Evolutionary conservation across 2,329 filamentous ascomycete species (phyloP), one percentile per base, ranked within the genome.

Genomic region (Sclerotinia borealis): DNA sequence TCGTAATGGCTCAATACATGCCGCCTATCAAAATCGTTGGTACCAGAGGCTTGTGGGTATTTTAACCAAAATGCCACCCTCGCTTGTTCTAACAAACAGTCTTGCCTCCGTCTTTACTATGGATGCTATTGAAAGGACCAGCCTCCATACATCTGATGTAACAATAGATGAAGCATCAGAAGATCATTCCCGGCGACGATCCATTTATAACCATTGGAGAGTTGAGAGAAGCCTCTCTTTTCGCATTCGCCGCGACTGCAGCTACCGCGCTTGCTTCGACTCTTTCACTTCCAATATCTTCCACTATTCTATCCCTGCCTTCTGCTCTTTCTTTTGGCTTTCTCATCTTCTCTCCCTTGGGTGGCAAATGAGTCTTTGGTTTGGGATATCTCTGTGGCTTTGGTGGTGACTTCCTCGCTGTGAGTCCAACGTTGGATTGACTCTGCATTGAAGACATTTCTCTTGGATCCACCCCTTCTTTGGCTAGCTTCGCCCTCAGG

Each of bases 401-500:
- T 4, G 9, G 19, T 8, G 19, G 47, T 22, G 19, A 22, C 17
- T 9, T 19, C 31, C 27, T 19, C 8, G n/a, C n/a, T n/a, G n/a
- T n/a, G n/a, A n/a, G n/a, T n/a, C n/a, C n/a, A n/a, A n/a, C n/a
- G 9, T 7, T 15, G 22, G 48, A 17, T 15, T 25, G 11, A 50
- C 10, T 50, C 15, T 50, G 27, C 15, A 27, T 50, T 6, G 22
- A 22, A 11, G 31, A 8, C 27, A 22, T 25, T 19, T 22, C 19
- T 36, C 25, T 39, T 15, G 58, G 25, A 3, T 48, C 56, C 13
- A 25, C 59, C 1, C 62, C 64, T 19, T 66, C 64, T 34, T 64
- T 66, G 2, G 63, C 59, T 10, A 66, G 27, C 54, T 48, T 55
- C 13, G 31, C 64, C 25, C 37, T 36, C 19, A 66, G 31, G 8